Conservation (phyloP, 164 flowering plant species). For the Litsea cubeba region DNA sequence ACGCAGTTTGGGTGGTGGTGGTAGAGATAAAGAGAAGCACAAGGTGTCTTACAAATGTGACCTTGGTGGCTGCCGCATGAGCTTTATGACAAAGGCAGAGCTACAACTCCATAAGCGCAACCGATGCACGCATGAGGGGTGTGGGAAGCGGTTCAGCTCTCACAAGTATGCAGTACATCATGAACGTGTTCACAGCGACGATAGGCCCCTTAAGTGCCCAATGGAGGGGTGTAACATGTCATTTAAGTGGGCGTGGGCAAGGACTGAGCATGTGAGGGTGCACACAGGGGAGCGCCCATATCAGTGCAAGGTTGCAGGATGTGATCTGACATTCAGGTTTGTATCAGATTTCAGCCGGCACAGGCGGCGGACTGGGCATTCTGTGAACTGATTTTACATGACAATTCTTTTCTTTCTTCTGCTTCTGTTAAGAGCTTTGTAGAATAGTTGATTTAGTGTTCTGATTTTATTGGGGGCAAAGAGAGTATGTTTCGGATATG, state of each 20-base stretch:
- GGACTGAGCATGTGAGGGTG: constrained; percentile 78
- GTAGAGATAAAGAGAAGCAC: constrained; percentile 21
- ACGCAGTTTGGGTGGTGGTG: constrained; percentile 8
- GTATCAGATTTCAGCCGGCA: constrained; percentile 89
- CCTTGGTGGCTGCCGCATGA: constrained; percentile 67
- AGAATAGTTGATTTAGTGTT: not conserved
- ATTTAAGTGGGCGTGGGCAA: constrained; percentile 98
- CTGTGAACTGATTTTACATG: constrained; percentile 19
- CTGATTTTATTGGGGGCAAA: not conserved
- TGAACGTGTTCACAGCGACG: constrained; percentile 72
- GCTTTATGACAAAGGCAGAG: constrained; percentile 62
- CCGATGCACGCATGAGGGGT: constrained; percentile 64
- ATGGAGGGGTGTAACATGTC: constrained; percentile 89
- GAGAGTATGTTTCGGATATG: not conserved
- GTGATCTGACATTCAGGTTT: constrained; percentile 82
- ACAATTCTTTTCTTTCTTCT: not conserved
- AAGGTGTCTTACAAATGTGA: constrained; percentile 42
- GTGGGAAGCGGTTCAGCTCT: constrained; percentile 68
- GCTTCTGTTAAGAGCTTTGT: not conserved
- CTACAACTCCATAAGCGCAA: constrained; percentile 54
- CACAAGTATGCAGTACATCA: constrained; percentile 70
- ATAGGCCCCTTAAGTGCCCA: constrained; percentile 81
- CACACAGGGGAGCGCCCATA: constrained; percentile 95
- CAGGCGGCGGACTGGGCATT: constrained; percentile 78
- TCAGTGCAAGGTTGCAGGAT: constrained; percentile 63